Evolutionary conservation across 495 filamentous ascomycete genomes (phyloP), one percentile per base, ranked within the genome.

Genomic region (Bacidia gigantensis): DNA sequence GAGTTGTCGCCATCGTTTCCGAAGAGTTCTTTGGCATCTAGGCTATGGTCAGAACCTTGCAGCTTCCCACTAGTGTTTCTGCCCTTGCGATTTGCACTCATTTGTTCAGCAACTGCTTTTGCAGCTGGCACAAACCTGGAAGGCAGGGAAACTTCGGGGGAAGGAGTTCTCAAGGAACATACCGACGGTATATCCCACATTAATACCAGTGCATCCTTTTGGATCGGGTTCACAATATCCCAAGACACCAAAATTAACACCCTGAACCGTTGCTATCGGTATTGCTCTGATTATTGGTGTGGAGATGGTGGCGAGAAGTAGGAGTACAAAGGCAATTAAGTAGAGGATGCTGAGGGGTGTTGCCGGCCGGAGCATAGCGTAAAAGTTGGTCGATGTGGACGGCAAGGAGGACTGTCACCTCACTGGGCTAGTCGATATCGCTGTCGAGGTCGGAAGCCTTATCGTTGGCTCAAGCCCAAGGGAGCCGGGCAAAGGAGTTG

Each of bases 311-410:
- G 88, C 85, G 20, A 98, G 72, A 3, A 96, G 69, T 20, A 98
- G 72, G 26, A 96, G 73, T 46, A 70, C 81, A 69, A 98, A 97
- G 53, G 90, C 88, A 60, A 79, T 71, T 50, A 94, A 77, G 49
- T 96, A 82, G 61, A 97, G 71, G 54, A 95, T 69, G 57, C 87
- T 82, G 63, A 98, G 72, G 54, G 92, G 90, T 38, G 92, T 98
- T 61, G 92, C 92, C 48, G 92, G 92, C 58, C 90, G 87, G 65
- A 97, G 66, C 66, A 84, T 74, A 14, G 29, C 41, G 41, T 44
- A 17, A 44, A 9, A 44, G 12, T 44, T n/a, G n/a, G 41, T 44
- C 17, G 20, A 22, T 22, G 7, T 44, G 9, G 9, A 18, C 20
- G 41, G 17, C 41, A 22, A 44, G 7, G 9, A 9, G 20, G 9